Conservation (phyloP, 352 stramenopile species). For the Phytophthora sp. region DNA sequence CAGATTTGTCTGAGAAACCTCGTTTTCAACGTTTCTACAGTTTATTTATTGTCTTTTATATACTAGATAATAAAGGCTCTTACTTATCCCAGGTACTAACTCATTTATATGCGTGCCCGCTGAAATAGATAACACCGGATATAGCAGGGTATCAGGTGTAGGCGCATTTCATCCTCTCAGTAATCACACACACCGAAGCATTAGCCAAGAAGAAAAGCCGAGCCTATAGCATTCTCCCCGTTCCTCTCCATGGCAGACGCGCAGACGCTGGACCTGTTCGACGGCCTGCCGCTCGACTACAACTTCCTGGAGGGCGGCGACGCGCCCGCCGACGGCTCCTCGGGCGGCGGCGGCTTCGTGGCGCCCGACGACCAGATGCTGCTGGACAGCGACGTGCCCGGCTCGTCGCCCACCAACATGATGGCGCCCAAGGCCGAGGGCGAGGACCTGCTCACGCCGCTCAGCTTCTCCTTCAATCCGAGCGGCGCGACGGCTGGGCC, state of each 20-base stretch:
- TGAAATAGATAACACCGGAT: no score
- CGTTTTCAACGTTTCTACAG: neutral
- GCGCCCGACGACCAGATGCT: conserved; percentile 50
- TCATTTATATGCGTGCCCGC: no score
- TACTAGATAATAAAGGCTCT: no score
- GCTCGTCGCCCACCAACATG: conserved; percentile 35
- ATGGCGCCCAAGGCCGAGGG: conserved; percentile 40
- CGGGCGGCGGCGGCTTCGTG: conserved; percentile 16
- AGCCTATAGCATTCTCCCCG: conserved; percentile 19
- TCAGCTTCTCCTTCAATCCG: conserved; percentile 45
- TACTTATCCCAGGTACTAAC: no score
- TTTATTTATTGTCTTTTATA: neutral
- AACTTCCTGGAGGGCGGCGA: conserved; percentile 41
- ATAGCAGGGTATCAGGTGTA: conserved; percentile 1
- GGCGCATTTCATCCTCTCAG: neutral
- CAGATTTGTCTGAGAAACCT: neutral
- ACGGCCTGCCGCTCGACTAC: conserved; percentile 59
- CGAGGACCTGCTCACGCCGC: conserved; percentile 52
- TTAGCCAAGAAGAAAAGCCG: conserved; percentile 11
- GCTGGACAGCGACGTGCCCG: conserved; percentile 51
- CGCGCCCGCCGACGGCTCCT: neutral
- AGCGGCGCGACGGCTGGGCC: conserved; percentile 5
- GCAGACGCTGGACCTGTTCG: conserved; percentile 51
- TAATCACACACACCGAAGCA: conserved; percentile 18
- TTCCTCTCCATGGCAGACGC: conserved; percentile 43